A percentile compares a stretch with the other conserved stretches of the same genome.
These are phyloP conservation scores for Kluyveromyces lactis DNA, from an alignment of 805 yeast genomes.

Conservation along the genomic window DNA sequence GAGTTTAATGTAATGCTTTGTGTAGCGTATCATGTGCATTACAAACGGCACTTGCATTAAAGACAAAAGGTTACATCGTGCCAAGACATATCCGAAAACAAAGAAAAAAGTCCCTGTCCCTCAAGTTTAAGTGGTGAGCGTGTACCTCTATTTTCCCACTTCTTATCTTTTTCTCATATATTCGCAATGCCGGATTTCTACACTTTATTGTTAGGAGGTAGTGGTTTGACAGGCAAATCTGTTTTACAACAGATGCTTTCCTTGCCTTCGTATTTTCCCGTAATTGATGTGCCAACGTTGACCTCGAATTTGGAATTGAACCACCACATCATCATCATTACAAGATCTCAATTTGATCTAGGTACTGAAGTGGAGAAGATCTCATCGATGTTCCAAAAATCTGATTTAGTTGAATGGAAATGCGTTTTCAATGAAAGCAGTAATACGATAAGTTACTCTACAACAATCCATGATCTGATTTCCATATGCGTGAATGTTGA, in stretches of 20 bases:
- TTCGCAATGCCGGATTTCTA: not conserved
- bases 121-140: too few relatives aligned
- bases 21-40: too few relatives aligned
- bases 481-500: not conserved
- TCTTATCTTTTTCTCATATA: too few relatives aligned
- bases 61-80: too few relatives aligned
- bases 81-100: too few relatives aligned
- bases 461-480: not conserved
- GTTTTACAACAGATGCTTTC: conserved; percentile 10
- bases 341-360: conserved; percentile 1
- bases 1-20: too few relatives aligned
- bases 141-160: too few relatives aligned
- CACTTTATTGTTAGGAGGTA: conserved; percentile 16
- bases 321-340: not conserved
- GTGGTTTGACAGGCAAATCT: conserved; percentile 17
- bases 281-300: not conserved
- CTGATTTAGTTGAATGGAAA: not conserved
- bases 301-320: not conserved
- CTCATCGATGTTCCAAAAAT: not conserved
- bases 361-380: conserved; percentile 2
- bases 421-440: not conserved
- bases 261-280: conserved; percentile 6
- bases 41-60: too few relatives aligned
- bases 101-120: too few relatives aligned
- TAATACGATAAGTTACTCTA: not conserved